Evolutionary conservation across 2,329 filamentous ascomycete genomes (phyloP), one percentile per base, ranked within the genome.

Genomic region (Shiraia sp.): DNA sequence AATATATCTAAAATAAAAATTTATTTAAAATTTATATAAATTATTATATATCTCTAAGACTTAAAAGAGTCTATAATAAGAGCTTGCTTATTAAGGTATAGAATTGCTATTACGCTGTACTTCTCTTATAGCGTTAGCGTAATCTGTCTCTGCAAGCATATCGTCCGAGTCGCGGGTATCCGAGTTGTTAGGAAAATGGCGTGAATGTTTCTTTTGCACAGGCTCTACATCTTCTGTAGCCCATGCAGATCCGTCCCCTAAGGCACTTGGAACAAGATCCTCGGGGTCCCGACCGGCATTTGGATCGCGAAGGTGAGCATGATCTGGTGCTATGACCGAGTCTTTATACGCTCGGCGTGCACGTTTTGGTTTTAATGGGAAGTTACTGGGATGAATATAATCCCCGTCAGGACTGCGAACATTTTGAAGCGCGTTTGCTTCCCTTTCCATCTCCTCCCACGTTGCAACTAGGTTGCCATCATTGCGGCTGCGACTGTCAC

Each of bases 401-500:
- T 65, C 63, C 32, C 63, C 61, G 19, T 68, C 62, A 0, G 64
- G 64, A 36, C 59, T 65, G 41, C 46, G 45, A 10, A 59, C 49
- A 4, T 57, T 48, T 19, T 56, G 49, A 2, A 58, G 48, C n/a
- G 47, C 36, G n/a, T 53, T 53, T 6, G 62, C 55, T 40, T 65
- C 63, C 10, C 59, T 42, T 33, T 63, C 65, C 48, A 61, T 55
- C 34, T 64, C 56, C 53, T 67, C 65, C 66, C 65, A 68, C 1
- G 59, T 61, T 7, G 59, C 52, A 13, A 66, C 59, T 6, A 68
- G 49, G 28, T 57, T 53, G 15, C 58, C 58, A 31, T 59, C 54
- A 22, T 63, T 61, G 25, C 57, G 56, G 15, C 55, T 57, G 14
- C 65, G 61, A 29, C 59, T 62, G 34, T 68, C 66, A 39, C 58